Evolutionary conservation across 805 yeast genomes (phyloP), one percentile per base, ranked within the genome.

Genomic region (Kodamaea lidongshanica): DNA sequence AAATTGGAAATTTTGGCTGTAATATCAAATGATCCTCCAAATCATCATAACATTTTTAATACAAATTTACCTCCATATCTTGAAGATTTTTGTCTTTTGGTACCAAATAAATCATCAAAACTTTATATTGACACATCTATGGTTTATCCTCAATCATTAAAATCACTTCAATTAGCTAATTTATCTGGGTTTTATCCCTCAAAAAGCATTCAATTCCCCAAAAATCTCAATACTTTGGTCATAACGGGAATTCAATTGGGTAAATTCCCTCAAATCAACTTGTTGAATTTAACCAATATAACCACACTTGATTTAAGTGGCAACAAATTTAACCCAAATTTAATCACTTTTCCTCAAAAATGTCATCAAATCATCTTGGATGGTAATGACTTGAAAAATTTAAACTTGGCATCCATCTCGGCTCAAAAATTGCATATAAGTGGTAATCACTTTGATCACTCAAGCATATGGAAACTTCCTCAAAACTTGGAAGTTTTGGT

Each of bases 1-100:
- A 18, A 19, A 5, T 14, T 30, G 4, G 26, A 30, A 14, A 30
- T 30, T 18, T 18, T 29, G 18, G 32, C 32, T 7, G 32, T 21
- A 12, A n/a, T 29, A 17, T 22, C 12, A 7, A 19, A 22, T 13
- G n/a, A 7, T 5, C 20, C 24, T 4, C 23, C 16, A 4, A 9
- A 14, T 5, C 15, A 9, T 5, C 7, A 13, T 11, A 22, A 23
- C 27, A 27, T 29, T 3, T 23, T 29, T 21, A 13, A 12, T 9
- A n/a, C 23, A 16, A 16, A 17, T 9, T 16, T 29, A 7, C 32
- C 32, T 4, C 20, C 25, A 7, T 23, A 29, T 3, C 22, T 29
- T 18, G 18, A 29, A 19, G 16, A 15, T 9, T 29, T 29, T 12
- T 29, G 32, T 13, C 12, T 29, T 8, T 22, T 22, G 26, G 23